A percentile compares a stretch with the other conserved stretches of the same genome.
These are phyloP conservation scores for Solanum chaucha DNA, from an alignment of 257 asterid genomes.

Conservation along the genomic window DNA sequence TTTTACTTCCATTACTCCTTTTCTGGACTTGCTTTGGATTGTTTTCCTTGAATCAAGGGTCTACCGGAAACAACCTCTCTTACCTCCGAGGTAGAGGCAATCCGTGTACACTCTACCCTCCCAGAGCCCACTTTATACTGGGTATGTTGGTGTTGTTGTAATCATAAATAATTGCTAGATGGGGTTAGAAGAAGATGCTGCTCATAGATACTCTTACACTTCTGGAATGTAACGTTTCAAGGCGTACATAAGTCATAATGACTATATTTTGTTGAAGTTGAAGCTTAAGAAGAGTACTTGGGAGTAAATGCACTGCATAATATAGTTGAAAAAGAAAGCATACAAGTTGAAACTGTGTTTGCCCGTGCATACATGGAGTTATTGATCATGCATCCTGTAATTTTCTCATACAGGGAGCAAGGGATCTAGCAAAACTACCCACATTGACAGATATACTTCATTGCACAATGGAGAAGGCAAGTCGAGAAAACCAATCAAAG, in stretches of 20 bases:
- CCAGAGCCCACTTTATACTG: neutral
- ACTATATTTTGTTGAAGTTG: neutral
- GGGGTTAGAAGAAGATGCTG: too few relatives aligned
- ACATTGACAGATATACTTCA: constrained; percentile 55
- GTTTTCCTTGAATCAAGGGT: neutral
- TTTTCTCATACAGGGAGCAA: constrained; percentile 51
- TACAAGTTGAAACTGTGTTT: neutral
- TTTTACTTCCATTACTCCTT: neutral
- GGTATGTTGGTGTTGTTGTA: neutral
- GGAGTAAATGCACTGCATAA: neutral
- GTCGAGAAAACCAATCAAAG: constrained; percentile 9
- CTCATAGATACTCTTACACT: neutral
- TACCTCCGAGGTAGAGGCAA: neutral
- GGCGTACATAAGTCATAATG: neutral
- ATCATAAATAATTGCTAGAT: too few relatives aligned
- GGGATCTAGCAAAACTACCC: constrained; percentile 61
- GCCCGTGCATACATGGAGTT: neutral
- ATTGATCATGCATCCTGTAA: neutral
- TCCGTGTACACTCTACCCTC: neutral
- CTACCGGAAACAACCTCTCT: neutral
- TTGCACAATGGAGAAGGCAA: constrained; percentile 41
- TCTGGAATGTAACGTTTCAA: neutral
- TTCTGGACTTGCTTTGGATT: neutral
- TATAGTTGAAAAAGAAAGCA: neutral
- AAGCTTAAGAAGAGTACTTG: neutral